These are phyloP conservation scores for Sindora glabra DNA, from an alignment of 306 rosid species.

Conservation along the genomic window DNA sequence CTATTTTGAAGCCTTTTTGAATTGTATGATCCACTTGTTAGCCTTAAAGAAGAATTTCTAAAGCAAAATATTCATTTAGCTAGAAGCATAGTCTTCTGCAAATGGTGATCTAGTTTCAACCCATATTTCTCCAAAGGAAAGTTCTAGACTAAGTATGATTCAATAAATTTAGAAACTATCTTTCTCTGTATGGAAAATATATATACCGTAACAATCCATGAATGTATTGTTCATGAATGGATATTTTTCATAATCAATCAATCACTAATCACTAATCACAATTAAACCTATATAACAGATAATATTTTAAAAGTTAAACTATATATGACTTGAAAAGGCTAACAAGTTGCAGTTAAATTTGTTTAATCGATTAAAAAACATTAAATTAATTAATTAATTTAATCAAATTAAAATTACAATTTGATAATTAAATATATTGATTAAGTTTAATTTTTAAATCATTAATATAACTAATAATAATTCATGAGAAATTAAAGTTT, in stretches of 20 bases:
- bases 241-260: background rate
- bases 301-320: no score
- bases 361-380: no score
- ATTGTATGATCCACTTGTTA: slow-evolving; percentile 40
- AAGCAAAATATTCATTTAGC: slow-evolving; percentile 68
- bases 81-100: slow-evolving; percentile 60
- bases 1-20: slow-evolving; percentile 44
- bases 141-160: slow-evolving; percentile 52
- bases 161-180: slow-evolving; percentile 55
- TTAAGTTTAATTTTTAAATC: no score
- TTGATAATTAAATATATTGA: no score
- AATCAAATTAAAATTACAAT: background rate
- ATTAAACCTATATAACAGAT: no score
- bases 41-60: slow-evolving; percentile 46
- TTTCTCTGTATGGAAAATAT: slow-evolving; percentile 21
- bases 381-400: no score
- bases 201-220: background rate
- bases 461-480: background rate
- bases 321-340: no score
- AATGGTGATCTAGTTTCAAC: slow-evolving; percentile 54
- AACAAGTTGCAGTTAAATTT: no score
- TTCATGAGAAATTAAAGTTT: background rate
- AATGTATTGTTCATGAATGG: background rate
- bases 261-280: no score
- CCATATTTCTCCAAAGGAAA: slow-evolving; percentile 50